Percentiles rank a stretch among this genome's conserved stretches.
Evolutionary conservation across 805 yeast species (phyloP).

Genomic region (Suhomyces faveliae): DNA sequence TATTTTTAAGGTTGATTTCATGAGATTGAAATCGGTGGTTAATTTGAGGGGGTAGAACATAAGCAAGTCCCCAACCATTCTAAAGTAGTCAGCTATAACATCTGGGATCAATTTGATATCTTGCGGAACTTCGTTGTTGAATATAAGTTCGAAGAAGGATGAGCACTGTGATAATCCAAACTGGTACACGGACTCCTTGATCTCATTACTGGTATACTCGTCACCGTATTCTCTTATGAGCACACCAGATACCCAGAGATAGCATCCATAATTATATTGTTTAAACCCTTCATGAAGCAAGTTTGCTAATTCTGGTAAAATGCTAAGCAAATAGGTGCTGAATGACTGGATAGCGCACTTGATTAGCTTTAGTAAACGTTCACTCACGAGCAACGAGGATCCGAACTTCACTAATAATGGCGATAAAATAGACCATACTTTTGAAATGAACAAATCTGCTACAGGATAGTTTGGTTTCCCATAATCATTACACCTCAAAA

Average conservation of each 20-base stretch:
- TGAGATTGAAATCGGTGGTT: constrained; percentile 43
- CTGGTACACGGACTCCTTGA: constrained; percentile 64
- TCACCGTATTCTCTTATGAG: constrained; percentile 68
- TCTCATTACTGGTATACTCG: constrained; percentile 43
- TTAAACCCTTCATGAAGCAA: constrained; percentile 70
- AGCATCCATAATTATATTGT: constrained; percentile 71
- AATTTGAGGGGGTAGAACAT: constrained; percentile 68
- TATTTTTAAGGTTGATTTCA: constrained; percentile 56
- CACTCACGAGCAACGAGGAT: constrained; percentile 61
- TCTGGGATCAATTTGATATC: constrained; percentile 53
- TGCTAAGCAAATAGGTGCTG: constrained; percentile 53
- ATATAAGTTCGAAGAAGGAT: constrained; percentile 51
- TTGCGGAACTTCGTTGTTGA: constrained; percentile 13
- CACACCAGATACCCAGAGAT: constrained; percentile 86
- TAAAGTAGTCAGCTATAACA: constrained; percentile 80
- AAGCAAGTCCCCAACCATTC: constrained; percentile 73
- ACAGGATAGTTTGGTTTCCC: constrained; percentile 45
- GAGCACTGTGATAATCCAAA: constrained; percentile 68
- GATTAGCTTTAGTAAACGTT: constrained; percentile 67
- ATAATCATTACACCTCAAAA: constrained; percentile 49
- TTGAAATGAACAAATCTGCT: constrained; percentile 51
- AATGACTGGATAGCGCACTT: constrained; percentile 64
- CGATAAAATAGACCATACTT: constrained; percentile 57
- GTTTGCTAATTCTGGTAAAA: constrained; percentile 64
- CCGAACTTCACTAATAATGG: constrained; percentile 55